Percentiles rank a stretch among this genome's conserved stretches.
Evolutionary conservation across 2,329 filamentous ascomycete genomes (phyloP).

Genomic region (Diaporthe sp.): DNA sequence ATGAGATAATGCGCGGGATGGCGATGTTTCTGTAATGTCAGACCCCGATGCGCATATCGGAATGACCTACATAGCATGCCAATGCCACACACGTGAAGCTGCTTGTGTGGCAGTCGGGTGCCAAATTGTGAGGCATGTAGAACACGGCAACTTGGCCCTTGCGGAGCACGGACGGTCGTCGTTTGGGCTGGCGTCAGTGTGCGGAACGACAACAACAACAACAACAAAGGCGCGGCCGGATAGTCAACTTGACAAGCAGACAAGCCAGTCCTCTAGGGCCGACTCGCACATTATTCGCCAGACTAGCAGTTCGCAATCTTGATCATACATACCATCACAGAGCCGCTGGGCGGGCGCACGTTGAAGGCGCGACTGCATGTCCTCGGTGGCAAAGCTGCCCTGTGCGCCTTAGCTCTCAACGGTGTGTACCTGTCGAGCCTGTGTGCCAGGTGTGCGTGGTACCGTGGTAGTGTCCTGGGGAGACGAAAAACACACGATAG

Average conservation of each 20-base stretch:
- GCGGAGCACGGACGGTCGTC: constrained; percentile 5
- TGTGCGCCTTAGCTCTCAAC: constrained; percentile 29
- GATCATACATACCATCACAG: constrained; percentile 2
- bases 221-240: constrained; percentile 20
- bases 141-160: constrained; percentile 19
- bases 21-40: constrained; percentile 35
- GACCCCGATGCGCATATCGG: constrained; percentile 34
- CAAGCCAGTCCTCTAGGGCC: neutral
- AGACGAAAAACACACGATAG: constrained; percentile 34
- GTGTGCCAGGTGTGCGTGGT: constrained; percentile 11
- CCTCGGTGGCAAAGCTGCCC: constrained; percentile 16
- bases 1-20: constrained; percentile 27
- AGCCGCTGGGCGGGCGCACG: constrained; percentile 17
- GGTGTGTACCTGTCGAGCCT: neutral
- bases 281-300: neutral
- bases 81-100: constrained; percentile 26
- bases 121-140: constrained; percentile 9
- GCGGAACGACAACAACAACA: constrained; percentile 13
- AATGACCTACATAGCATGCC: constrained; percentile 23
- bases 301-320: constrained; percentile 1
- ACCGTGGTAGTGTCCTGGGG: constrained; percentile 29
- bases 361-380: constrained; percentile 22
- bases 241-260: neutral
- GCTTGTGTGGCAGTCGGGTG: constrained; percentile 16
- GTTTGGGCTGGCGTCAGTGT: constrained; percentile 2